Base-by-base conservation (phyloP, 2,329 filamentous ascomycete species). In the Tricladium varicosporioides region DNA sequence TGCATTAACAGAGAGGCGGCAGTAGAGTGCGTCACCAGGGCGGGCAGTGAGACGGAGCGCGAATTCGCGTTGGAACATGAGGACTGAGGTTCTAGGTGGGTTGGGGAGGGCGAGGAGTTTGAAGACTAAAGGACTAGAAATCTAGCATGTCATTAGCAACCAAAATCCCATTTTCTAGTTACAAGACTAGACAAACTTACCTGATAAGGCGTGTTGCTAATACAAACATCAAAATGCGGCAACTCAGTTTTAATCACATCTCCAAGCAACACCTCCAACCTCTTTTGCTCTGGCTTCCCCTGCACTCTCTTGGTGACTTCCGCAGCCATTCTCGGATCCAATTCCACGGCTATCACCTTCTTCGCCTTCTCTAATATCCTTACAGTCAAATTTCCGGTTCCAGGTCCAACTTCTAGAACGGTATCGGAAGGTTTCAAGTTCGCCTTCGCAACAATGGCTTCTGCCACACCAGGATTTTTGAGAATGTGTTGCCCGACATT, bases 31-130 rank as follows among this genome's bases (percentile, higher is more conserved):
- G 70, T 97, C 92, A 8, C 91, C 91, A 0, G 93, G 91, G 46
- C 88, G 87, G 13, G 94, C 94, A 56, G 95, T 93, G 36, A 97
- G 78, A 42, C 93, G 85, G 72, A 96, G 86, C 15, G 92, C 92
- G 69, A 97, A 97, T 75, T 97, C 93, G 69, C 92, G 86, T 77
- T 97, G 93, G 69, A 96, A 94, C 92, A 96, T 96, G 75, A 97
- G 91, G 63, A 97, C 84, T 66, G 88, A 92, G 59, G 85, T 86
- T 33, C 93, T 80, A 0, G 94, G 94, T 0, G 92, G 87, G 45
- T 91, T 91, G 4, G 84, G 85, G 62, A 93, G 85, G 27, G 89
- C 84, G 51, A 97, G 83, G 48, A 97, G 85, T 74, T 73, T 86
- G 80, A 97, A 97, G 51, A 94, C 92, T 48, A 99, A 79, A 2